Base-by-base conservation (phyloP, 495 filamentous ascomycete species). In the Neurospora sp. region DNA sequence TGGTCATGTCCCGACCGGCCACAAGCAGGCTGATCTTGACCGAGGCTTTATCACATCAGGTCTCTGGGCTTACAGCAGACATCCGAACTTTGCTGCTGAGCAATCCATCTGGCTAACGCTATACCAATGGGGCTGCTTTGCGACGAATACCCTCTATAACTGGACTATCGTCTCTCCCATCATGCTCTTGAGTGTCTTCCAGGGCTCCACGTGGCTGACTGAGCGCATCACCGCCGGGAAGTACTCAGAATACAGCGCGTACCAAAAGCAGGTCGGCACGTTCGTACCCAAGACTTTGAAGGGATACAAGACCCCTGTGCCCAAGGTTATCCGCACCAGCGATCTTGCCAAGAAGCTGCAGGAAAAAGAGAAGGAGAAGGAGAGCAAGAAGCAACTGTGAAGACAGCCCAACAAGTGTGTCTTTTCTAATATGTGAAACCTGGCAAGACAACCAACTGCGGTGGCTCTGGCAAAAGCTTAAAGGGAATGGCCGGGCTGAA, bases 51-150 rank as follows among this genome's bases (percentile, higher is more conserved):
- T 92, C 68, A 91, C 93, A 42, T 89, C 85, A 3, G 96, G 96
- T 0, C 85, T 99, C 27, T 99, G 91, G 91, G 90, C 89, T 0
- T 93, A 88, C 79, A 92, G 89, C 72, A 89, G 96, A 9, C 96
- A 99, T 81, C 96, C 96, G 45, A 98, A 98, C 82, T 98, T 98
- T 78, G 88, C 91, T 38, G 92, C 93, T 45, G 96, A 99, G 81
- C 95, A 98, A 83, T 87, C 90, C 38, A 89, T 98, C 79, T 99
- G 96, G 96, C 81, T 97, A 42, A 78, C 87, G 37, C 78, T 98
- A 72, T 98, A 98, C 79, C 85, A 91, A 72, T 99, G 96, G 96
- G 87, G 86, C 74, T 93, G 91, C 82, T 93, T 85, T 79, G 85
- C 88, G 72, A 92, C 90, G 20, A 87, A 89, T 44, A 87, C 83